A percentile compares a stretch with the other conserved stretches of the same genome.
Conservation (phyloP, 148 eudicot genomes). For the Amaranthus cruentus region DNA sequence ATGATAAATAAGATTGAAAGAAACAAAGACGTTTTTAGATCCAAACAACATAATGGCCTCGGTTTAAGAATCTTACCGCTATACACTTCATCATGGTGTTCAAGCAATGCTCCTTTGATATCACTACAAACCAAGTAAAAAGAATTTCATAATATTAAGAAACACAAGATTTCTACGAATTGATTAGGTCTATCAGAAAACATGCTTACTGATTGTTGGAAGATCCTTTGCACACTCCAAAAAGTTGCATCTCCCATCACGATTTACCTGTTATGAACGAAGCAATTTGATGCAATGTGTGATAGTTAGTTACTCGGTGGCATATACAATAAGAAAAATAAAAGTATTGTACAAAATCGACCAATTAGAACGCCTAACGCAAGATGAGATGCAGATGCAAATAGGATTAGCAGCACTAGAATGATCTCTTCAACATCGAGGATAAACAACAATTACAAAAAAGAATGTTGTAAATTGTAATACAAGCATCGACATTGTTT, state of each 20-base stretch:
- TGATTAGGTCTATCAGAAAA: neutral
- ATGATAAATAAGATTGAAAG: neutral
- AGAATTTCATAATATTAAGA: conserved; percentile 3
- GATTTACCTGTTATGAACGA: conserved; percentile 49
- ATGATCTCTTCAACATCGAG: no score
- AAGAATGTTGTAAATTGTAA: no score
- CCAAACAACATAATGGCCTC: neutral
- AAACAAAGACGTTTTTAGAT: neutral
- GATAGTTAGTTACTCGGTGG: neutral
- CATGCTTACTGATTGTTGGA: conserved; percentile 71
- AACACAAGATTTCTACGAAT: neutral
- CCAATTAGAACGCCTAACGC: no score
- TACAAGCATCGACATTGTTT: no score
- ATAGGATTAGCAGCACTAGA: no score
- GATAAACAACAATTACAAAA: no score
- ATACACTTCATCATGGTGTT: conserved; percentile 82
- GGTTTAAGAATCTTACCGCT: conserved; percentile 42
- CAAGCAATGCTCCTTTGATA: conserved; percentile 56
- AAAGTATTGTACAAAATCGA: no score
- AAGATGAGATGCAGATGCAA: no score
- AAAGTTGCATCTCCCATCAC: conserved; percentile 51
- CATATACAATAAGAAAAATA: neutral
- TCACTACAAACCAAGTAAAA: conserved; percentile 41
- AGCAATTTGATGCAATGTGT: neutral
- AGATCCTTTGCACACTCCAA: conserved; percentile 61